Percentiles rank a stretch among this genome's conserved stretches.
These are phyloP conservation scores for Yamadazyma diddensiae DNA, from an alignment of 1,139 yeast species.

Conservation along the genomic window DNA sequence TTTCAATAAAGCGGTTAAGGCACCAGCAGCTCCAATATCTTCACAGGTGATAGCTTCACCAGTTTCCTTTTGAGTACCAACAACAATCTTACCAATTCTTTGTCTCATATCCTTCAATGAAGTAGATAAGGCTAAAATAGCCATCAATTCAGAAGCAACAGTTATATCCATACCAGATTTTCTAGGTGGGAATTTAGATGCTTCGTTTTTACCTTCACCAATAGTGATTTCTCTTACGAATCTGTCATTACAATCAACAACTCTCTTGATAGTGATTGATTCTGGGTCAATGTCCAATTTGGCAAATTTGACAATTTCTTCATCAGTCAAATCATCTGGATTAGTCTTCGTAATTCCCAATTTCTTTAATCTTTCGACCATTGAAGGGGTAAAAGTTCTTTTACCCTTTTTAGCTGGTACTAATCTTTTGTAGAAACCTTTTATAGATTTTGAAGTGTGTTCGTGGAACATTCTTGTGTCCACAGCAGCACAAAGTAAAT, in stretches of 20 bases:
- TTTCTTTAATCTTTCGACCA: slow-evolving; percentile 60
- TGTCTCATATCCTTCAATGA: slow-evolving; percentile 65
- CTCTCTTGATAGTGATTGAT: slow-evolving; percentile 71
- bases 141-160: slow-evolving; percentile 82
- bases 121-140: slow-evolving; percentile 69
- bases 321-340: slow-evolving; percentile 67
- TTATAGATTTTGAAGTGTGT: slow-evolving; percentile 61
- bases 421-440: slow-evolving; percentile 64
- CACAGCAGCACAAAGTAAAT: slow-evolving; percentile 76
- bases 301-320: slow-evolving; percentile 61
- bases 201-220: slow-evolving; percentile 76
- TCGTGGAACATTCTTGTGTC: slow-evolving; percentile 86
- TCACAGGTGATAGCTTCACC: slow-evolving; percentile 74
- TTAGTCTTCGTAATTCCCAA: slow-evolving; percentile 63
- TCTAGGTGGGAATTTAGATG: slow-evolving; percentile 62
- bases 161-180: slow-evolving; percentile 77
- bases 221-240: slow-evolving; percentile 71
- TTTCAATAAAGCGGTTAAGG: slow-evolving; percentile 71
- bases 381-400: slow-evolving; percentile 63
- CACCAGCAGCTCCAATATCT: slow-evolving; percentile 80
- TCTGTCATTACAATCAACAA: slow-evolving; percentile 79
- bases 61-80: slow-evolving; percentile 56
- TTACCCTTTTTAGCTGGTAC: slow-evolving; percentile 69
- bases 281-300: slow-evolving; percentile 70
- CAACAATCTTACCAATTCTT: slow-evolving; percentile 69